Conservation (phyloP, 2,329 filamentous ascomycete species). For the Diaporthe ilicicola region DNA sequence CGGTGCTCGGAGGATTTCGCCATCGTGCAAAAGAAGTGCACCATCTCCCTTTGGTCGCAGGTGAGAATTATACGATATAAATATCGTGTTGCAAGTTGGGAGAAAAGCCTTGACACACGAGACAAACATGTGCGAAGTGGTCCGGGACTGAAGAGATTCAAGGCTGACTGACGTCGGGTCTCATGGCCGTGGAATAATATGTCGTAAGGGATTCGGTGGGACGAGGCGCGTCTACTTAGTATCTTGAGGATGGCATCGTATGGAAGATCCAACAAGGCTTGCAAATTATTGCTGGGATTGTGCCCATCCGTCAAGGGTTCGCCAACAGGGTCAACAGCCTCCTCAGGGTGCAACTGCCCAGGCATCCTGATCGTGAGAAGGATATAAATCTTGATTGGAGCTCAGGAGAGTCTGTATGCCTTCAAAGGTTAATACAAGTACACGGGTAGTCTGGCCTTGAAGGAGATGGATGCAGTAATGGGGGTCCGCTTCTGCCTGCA, state of each 20-base stretch:
- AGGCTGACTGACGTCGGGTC: background rate
- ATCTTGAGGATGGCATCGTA: background rate
- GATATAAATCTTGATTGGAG: no score
- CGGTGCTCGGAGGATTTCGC: background rate
- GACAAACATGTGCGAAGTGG: background rate
- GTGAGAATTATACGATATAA: background rate
- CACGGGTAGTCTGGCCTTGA: no score
- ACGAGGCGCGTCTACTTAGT: background rate
- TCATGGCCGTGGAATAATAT: background rate
- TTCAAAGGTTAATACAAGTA: no score
- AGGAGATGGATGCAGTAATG: no score
- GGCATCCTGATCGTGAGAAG: background rate
- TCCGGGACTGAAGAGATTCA: background rate
- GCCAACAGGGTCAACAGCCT: background rate
- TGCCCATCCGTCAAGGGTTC: background rate
- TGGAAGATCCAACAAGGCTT: background rate
- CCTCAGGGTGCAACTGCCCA: background rate
- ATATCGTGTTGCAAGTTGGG: background rate
- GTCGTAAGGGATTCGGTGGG: background rate
- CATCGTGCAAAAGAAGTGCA: background rate
- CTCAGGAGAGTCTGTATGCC: no score
- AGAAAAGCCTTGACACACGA: background rate
- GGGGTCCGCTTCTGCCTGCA: no score
- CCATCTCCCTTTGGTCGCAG: background rate
- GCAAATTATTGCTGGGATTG: background rate